Percentiles rank a stretch among this genome's conserved stretches.
These are phyloP conservation scores for Straminergon stramineum DNA, from an alignment of 225 moss, liverwort and hornwort genomes.

Conservation along the genomic window DNA sequence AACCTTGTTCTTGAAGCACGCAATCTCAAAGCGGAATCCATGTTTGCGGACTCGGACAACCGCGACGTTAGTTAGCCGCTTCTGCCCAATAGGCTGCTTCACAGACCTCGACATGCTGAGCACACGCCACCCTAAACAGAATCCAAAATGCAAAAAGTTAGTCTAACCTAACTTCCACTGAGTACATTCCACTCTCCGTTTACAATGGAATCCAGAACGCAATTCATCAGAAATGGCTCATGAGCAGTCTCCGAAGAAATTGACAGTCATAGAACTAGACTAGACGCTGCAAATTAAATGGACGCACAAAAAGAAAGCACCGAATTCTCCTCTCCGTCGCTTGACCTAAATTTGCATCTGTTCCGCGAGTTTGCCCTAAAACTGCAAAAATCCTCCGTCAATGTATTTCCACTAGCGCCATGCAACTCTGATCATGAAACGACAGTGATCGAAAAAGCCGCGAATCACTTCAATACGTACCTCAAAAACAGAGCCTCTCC, in stretches of 20 bases:
- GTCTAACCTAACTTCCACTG: neutral
- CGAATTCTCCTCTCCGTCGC: neutral
- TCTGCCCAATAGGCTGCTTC: conserved; percentile 91
- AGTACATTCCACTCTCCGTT: neutral
- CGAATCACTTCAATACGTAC: neutral
- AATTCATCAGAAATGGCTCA: neutral
- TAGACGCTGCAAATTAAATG: neutral
- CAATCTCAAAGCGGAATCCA: conserved; percentile 89
- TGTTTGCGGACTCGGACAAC: conserved; percentile 83
- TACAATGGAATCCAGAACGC: neutral
- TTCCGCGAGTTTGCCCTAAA: neutral
- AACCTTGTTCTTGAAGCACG: conserved; percentile 99
- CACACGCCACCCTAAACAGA: neutral
- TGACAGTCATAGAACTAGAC: neutral
- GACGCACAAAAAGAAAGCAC: no score
- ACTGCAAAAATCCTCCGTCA: neutral
- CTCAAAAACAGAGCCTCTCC: neutral
- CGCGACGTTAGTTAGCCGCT: conserved; percentile 92
- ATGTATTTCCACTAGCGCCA: neutral
- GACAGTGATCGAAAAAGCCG: neutral
- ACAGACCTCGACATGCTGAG: conserved; percentile 52
- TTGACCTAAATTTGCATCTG: neutral
- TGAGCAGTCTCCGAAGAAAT: neutral
- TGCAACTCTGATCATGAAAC: neutral
- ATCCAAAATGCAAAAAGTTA: neutral